phyloP scores from a whole-genome alignment of 371 early-diverging fungal genomes.

The Mortierella polycephala region DNA sequence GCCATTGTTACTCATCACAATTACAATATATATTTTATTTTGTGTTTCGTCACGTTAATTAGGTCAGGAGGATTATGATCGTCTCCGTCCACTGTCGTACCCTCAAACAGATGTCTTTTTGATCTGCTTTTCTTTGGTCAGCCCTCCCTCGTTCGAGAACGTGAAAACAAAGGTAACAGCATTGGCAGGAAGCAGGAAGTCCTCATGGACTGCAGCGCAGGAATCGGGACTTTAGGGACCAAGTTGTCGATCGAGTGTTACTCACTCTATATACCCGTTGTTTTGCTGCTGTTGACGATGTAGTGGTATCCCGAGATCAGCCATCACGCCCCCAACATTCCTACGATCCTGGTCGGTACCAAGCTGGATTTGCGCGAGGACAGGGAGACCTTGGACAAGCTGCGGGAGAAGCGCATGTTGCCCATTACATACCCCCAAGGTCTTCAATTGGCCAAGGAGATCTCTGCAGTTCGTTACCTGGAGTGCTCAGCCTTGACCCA shows the following conservation, averaged over 20 bases:
- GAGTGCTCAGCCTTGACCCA: conserved; percentile 99
- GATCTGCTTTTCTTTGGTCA: conserved; percentile 90
- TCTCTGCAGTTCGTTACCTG: conserved; percentile 91
- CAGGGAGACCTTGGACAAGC: conserved; percentile 85
- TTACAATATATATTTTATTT: neutral
- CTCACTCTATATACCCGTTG: neutral
- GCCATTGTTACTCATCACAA: neutral
- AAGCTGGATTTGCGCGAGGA: conserved; percentile 98
- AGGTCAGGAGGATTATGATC: conserved; percentile 97
- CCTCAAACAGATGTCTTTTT: conserved; percentile 95
- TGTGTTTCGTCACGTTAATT: neutral
- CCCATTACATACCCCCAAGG: conserved; percentile 93
- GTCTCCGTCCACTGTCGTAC: conserved; percentile 93
- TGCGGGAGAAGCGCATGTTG: conserved; percentile 86
- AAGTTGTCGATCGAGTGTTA: no score
- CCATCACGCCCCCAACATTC: conserved; percentile 94
- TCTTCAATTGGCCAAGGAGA: conserved; percentile 88
- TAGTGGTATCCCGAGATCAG: conserved; percentile 96
- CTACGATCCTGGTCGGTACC: conserved; percentile 96
- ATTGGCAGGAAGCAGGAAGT: neutral
- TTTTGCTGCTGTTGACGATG: conserved; percentile 25
- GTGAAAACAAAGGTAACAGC: conserved; percentile 79
- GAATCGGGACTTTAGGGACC: neutral
- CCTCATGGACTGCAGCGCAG: neutral
- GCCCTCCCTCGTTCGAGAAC: conserved; percentile 94